Percentiles rank a stretch among this genome's conserved stretches.
phyloP scores from a whole-genome alignment of 257 asterid species.

The Solanum medicagineum region DNA sequence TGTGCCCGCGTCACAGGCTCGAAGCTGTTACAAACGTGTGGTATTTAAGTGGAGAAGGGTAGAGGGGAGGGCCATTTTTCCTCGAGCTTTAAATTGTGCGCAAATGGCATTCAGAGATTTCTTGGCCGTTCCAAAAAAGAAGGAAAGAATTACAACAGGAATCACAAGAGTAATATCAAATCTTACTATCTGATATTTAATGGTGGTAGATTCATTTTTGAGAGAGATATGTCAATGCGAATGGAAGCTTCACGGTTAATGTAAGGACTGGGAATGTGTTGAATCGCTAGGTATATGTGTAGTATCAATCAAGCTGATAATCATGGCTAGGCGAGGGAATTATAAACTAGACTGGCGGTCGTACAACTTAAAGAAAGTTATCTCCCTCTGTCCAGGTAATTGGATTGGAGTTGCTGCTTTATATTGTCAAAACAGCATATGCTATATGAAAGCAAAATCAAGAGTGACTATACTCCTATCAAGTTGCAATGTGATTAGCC shows the following conservation, averaged over 20 bases:
- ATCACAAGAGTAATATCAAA: not conserved
- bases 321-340: not conserved
- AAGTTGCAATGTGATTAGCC: not conserved
- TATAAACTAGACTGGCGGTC: not conserved
- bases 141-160: not conserved
- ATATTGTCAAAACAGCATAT: not conserved
- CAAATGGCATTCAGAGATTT: not conserved
- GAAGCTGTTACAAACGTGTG: not conserved
- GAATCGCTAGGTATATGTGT: not conserved
- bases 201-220: not conserved
- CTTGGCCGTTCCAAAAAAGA: not conserved
- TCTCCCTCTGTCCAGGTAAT: not conserved
- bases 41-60: not conserved
- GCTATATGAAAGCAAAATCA: not conserved
- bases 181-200: not conserved
- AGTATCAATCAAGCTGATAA: not conserved
- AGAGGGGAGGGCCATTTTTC: not conserved
- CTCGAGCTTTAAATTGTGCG: not conserved
- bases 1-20: not conserved
- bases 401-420: not conserved
- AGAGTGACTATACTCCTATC: not conserved
- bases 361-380: not conserved
- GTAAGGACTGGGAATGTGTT: not conserved
- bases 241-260: not conserved
- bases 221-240: not conserved